These are phyloP conservation scores for Planoprotostelium fungivorum DNA, from an alignment of 78 protist species.

Conservation along the genomic window DNA sequence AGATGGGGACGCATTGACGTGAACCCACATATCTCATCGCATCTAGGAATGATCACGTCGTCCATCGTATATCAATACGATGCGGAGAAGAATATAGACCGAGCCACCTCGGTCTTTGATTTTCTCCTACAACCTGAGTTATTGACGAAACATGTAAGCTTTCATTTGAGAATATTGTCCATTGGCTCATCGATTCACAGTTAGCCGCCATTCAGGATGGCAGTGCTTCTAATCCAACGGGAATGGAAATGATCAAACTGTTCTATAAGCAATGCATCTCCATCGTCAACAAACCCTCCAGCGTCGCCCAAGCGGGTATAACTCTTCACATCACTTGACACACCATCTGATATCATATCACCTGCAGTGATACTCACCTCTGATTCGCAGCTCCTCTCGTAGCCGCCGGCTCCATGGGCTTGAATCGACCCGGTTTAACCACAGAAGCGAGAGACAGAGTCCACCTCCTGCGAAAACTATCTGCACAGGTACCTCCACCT, in stretches of 20 bases:
- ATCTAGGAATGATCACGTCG: background rate
- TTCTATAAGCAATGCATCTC: background rate
- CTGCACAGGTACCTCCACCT: background rate
- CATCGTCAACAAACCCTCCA: background rate
- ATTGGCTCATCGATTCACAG: no score
- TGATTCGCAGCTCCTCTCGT: background rate
- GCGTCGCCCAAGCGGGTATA: background rate
- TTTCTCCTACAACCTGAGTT: background rate
- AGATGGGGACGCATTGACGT: no score
- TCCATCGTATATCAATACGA: background rate
- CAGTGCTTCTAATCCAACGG: background rate
- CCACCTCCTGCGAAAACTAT: background rate
- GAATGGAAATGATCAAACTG: background rate
- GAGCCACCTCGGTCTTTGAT: background rate
- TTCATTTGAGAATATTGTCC: background rate
- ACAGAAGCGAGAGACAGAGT: background rate
- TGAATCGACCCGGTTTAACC: no score
- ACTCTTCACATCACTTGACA: background rate
- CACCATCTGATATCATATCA: no score
- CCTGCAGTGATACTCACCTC: no score
- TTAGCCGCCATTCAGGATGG: background rate
- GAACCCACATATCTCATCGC: no score
- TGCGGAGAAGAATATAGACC: background rate
- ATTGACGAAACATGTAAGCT: background rate
- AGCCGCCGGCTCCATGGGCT: no score